phyloP scores from a whole-genome alignment of 495 filamentous ascomycete genomes.

The Cercophora scortea region DNA sequence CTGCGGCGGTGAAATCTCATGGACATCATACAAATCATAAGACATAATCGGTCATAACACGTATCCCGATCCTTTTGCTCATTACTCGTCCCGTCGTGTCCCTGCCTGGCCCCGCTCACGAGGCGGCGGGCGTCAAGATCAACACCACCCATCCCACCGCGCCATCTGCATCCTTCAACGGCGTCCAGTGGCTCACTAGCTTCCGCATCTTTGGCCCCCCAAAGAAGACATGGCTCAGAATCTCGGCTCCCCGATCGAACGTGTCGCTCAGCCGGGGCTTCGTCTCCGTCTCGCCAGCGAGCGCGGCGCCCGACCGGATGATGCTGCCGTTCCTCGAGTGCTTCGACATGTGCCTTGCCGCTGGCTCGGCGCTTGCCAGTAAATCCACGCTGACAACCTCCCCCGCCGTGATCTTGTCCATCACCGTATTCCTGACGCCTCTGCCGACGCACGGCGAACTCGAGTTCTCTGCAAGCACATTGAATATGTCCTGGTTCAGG shows the following conservation, averaged over 20 bases:
- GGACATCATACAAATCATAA: background rate
- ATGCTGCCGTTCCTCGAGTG: slow-evolving; percentile 9
- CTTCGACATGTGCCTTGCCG: background rate
- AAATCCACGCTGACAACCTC: slow-evolving; percentile 34
- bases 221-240: slow-evolving; percentile 15
- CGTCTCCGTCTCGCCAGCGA: background rate
- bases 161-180: slow-evolving; percentile 43
- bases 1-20: background rate
- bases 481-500: slow-evolving; percentile 42
- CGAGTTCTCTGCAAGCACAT: slow-evolving; percentile 33
- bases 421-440: slow-evolving; percentile 30
- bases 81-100: too few relatives aligned
- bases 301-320: background rate
- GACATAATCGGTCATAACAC: too few relatives aligned
- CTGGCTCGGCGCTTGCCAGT: slow-evolving; percentile 4
- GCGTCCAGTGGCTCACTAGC: slow-evolving; percentile 48
- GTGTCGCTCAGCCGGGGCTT: slow-evolving; percentile 14
- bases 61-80: too few relatives aligned
- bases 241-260: slow-evolving; percentile 18
- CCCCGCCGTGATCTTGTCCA: slow-evolving; percentile 30
- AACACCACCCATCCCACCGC: slow-evolving; percentile 39
- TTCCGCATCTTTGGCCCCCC: slow-evolving; percentile 22
- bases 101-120: background rate
- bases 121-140: slow-evolving; percentile 22
- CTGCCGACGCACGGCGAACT: slow-evolving; percentile 23